These are phyloP conservation scores for Moniliophthora roreri DNA, from an alignment of 1,284 basidiomycete species.

Conservation along the genomic window DNA sequence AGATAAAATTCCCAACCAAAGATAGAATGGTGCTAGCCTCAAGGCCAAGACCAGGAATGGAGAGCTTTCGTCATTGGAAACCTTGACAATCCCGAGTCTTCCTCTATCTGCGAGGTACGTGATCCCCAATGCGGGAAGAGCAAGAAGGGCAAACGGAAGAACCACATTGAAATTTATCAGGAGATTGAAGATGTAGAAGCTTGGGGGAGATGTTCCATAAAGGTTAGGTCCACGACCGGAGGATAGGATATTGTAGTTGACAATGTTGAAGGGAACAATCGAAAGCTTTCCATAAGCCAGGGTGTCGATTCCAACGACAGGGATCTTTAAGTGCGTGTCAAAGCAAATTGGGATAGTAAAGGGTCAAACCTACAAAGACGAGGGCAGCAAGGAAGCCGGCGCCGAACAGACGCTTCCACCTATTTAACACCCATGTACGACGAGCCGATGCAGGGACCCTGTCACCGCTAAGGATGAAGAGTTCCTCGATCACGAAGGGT, in stretches of 20 bases:
- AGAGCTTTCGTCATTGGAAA: slow-evolving; percentile 62
- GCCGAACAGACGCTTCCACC: slow-evolving; percentile 63
- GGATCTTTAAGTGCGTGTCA: slow-evolving; percentile 51
- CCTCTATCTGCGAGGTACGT: slow-evolving; percentile 77
- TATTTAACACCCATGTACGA: slow-evolving; percentile 55
- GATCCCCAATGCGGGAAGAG: slow-evolving; percentile 78
- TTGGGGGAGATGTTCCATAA: slow-evolving; percentile 89
- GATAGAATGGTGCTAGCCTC: slow-evolving; percentile 82
- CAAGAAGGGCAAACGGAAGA: slow-evolving; percentile 75
- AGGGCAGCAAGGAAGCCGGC: slow-evolving; percentile 59
- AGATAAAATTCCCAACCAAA: slow-evolving; percentile 84
- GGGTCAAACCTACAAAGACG: slow-evolving; percentile 60
- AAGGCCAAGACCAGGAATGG: slow-evolving; percentile 77
- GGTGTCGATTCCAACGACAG: slow-evolving; percentile 81
- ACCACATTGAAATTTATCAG: slow-evolving; percentile 93
- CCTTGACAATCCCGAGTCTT: slow-evolving; percentile 69
- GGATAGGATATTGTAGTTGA: slow-evolving; percentile 92
- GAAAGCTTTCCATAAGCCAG: slow-evolving; percentile 82
- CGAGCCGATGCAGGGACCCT: slow-evolving; percentile 52
- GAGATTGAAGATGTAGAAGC: slow-evolving; percentile 86
- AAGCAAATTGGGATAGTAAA: not conserved
- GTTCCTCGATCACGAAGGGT: slow-evolving; percentile 91
- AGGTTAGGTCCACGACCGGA: slow-evolving; percentile 82
- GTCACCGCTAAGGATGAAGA: slow-evolving; percentile 79
- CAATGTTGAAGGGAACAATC: slow-evolving; percentile 91